A percentile compares a stretch with the other conserved stretches of the same genome.
Conservation (phyloP, 306 rosid species). For the Inga oerstediana region DNA sequence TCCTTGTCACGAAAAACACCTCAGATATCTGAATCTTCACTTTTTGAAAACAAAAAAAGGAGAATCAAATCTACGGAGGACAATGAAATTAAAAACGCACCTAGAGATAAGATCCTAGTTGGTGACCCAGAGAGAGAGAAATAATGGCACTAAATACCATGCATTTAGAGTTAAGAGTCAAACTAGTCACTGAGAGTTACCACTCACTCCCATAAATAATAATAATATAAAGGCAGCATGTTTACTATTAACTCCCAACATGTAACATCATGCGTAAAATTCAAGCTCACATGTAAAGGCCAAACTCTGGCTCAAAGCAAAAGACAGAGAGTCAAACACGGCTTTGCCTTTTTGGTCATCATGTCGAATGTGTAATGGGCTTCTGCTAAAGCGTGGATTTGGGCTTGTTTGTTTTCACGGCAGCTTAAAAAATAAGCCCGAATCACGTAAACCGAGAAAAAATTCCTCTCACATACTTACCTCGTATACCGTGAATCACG, state of each 20-base stretch:
- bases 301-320: slow-evolving; percentile 11
- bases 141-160: slow-evolving; percentile 19
- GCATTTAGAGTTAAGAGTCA: slow-evolving; percentile 34
- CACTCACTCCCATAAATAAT: slow-evolving; percentile 20
- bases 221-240: slow-evolving; percentile 31
- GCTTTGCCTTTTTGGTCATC: slow-evolving; percentile 23
- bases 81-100: not conserved
- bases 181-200: slow-evolving; percentile 37
- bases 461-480: too few species aligned
- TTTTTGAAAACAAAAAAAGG: not conserved
- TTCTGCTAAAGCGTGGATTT: not conserved
- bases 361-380: not conserved
- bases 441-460: too few species aligned
- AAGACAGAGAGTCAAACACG: slow-evolving; percentile 43
- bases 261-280: slow-evolving; percentile 21
- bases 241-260: slow-evolving; percentile 10
- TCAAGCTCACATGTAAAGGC: slow-evolving; percentile 21
- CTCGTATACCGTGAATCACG: too few species aligned
- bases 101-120: slow-evolving; percentile 16
- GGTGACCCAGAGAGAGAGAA: slow-evolving; percentile 2
- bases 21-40: not conserved
- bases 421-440: too few species aligned
- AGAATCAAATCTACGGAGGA: slow-evolving; percentile 3
- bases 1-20: not conserved
- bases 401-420: too few species aligned